phyloP scores from a whole-genome alignment of 176 grass and related monocot genomes.

The Oryza glaberrima region DNA sequence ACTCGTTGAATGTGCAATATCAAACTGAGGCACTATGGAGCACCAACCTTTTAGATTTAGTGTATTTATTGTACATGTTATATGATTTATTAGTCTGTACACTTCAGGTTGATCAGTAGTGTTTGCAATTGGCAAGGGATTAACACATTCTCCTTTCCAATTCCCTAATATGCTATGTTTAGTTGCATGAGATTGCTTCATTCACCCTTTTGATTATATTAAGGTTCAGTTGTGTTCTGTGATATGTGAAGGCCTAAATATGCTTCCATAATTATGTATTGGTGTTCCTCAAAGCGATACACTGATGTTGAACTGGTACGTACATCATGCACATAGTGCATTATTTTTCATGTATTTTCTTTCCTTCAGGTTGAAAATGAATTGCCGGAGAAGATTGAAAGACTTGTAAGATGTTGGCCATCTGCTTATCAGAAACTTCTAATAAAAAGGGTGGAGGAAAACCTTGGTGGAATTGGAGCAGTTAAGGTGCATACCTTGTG shows the following conservation, averaged over 20 bases:
- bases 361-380: conserved; percentile 85
- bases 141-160: conserved; percentile 11
- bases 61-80: background rate
- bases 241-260: background rate
- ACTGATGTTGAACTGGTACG: background rate
- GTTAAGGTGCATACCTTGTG: conserved; percentile 61
- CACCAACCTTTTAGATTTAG: background rate
- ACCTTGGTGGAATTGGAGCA: conserved; percentile 86
- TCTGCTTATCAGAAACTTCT: conserved; percentile 99
- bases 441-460: conserved; percentile 94
- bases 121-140: background rate
- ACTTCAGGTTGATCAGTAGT: background rate
- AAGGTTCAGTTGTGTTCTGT: background rate
- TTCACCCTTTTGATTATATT: conserved; percentile 19
- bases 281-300: background rate
- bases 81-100: background rate
- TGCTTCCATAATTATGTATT: conserved; percentile 24
- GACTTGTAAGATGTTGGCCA: conserved; percentile 95
- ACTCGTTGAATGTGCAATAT: conserved; percentile 6
- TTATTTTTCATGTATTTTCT: conserved; percentile 40
- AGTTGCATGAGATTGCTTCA: background rate
- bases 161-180: conserved; percentile 14
- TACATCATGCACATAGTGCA: conserved; percentile 16
- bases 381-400: conserved; percentile 93
- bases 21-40: background rate